phyloP scores from a whole-genome alignment of 129 eudicot species.

The Rutidosis leptorrhynchoides region DNA sequence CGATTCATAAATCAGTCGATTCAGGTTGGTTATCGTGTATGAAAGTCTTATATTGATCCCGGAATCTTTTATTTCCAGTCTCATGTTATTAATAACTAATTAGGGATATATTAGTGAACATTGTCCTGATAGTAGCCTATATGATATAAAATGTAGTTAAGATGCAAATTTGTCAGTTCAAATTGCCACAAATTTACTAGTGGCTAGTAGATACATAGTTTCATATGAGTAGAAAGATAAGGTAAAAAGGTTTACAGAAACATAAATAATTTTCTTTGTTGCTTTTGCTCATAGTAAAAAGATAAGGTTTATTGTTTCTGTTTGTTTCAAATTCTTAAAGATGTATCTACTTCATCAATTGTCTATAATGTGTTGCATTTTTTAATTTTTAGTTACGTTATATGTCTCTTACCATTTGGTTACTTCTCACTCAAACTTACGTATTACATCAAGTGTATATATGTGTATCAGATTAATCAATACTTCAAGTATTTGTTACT shows the following conservation, averaged over 20 bases:
- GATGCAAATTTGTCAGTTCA: not conserved
- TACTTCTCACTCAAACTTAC: not conserved
- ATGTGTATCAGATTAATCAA: slow-evolving; percentile 9
- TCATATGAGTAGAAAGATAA: not conserved
- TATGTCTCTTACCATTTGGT: not conserved
- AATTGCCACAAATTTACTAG: not conserved
- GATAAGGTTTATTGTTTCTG: not conserved
- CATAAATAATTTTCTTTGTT: not conserved
- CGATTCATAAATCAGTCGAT: no score
- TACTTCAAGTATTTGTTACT: slow-evolving; percentile 11
- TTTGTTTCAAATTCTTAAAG: slow-evolving; percentile 3
- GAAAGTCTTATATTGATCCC: slow-evolving; percentile 2
- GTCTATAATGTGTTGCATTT: not conserved
- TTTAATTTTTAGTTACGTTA: not conserved
- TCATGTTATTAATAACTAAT: slow-evolving; percentile 11
- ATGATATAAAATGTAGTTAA: no score
- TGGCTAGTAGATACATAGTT: not conserved
- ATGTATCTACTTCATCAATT: not conserved
- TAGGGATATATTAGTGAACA: not conserved
- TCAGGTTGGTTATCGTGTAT: not conserved
- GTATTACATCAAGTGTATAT: not conserved
- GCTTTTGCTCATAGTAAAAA: not conserved
- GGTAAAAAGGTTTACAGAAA: not conserved
- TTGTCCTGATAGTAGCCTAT: no score
- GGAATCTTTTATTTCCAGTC: slow-evolving; percentile 10